Conservation (phyloP, 176 grass and related monocot species). For the Phyllostachys edulis region DNA sequence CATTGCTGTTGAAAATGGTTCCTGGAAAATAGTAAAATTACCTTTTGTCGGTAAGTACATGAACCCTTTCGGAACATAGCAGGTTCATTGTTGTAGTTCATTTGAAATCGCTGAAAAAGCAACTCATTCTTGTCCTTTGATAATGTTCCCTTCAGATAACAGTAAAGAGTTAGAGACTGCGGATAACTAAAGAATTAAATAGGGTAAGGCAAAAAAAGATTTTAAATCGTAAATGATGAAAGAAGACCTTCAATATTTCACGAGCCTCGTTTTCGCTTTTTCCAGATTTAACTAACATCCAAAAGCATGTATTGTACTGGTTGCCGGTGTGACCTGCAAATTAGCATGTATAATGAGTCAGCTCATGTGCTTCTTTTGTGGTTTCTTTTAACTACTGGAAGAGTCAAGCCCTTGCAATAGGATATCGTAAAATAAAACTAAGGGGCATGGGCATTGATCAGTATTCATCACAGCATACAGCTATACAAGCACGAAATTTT, state of each 20-base stretch:
- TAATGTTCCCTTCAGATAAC: conserved; percentile 57
- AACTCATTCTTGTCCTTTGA: conserved; percentile 87
- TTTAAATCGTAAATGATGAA: conserved; percentile 17
- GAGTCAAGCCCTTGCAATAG: not conserved
- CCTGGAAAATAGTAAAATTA: not conserved
- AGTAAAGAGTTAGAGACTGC: not conserved
- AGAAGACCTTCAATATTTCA: conserved; percentile 59
- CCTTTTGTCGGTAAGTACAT: conserved; percentile 50
- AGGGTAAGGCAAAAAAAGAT: not conserved
- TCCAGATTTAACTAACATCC: conserved; percentile 84
- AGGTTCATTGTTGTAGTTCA: conserved; percentile 68
- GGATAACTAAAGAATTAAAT: conserved; percentile 23
- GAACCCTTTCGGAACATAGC: conserved; percentile 66
- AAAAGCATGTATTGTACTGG: conserved; percentile 82
- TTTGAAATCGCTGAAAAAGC: conserved; percentile 75
- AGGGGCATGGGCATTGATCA: not conserved
- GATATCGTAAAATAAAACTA: not conserved
- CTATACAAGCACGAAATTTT: not conserved
- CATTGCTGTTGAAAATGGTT: not conserved
- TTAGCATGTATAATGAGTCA: not conserved
- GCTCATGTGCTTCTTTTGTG: not conserved
- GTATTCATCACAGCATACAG: conserved; percentile 2
- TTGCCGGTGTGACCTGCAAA: conserved; percentile 66
- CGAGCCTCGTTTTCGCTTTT: conserved; percentile 67
- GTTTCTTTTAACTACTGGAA: not conserved